Conservation (phyloP, 495 filamentous ascomycete species). For the Xylona heveae region DNA sequence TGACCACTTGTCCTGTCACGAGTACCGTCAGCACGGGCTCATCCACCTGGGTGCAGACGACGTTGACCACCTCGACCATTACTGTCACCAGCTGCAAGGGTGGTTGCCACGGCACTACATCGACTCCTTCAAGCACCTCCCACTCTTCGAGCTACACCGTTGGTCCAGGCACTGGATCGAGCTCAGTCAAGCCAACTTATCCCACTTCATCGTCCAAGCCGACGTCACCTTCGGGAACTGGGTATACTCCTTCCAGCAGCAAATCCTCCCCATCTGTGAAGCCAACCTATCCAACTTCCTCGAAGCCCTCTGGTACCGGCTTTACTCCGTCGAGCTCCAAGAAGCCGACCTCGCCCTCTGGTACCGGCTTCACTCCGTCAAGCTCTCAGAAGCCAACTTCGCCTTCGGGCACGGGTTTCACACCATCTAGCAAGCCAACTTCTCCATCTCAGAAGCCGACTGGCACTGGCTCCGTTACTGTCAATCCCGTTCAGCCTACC, state of each 20-base stretch:
- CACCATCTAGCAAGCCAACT: not conserved
- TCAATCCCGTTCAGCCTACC: not conserved
- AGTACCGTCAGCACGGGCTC: slow-evolving; percentile 2
- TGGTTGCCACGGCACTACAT: slow-evolving; percentile 7
- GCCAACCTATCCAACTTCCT: too few relatives aligned
- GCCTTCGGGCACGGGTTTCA: not conserved
- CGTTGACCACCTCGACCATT: slow-evolving; percentile 9
- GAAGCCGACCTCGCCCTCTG: too few relatives aligned
- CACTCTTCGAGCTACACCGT: not conserved
- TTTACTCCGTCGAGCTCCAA: too few relatives aligned
- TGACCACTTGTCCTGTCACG: slow-evolving; percentile 11
- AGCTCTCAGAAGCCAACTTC: too few relatives aligned
- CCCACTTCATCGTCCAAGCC: not conserved
- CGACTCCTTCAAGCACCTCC: not conserved
- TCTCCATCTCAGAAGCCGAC: not conserved
- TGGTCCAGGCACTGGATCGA: not conserved
- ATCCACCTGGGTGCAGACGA: slow-evolving; percentile 8
- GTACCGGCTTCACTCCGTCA: too few relatives aligned
- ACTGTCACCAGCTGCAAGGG: slow-evolving; percentile 12
- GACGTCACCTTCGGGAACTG: not conserved
- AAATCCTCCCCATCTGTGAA: not conserved
- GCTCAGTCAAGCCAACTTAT: not conserved
- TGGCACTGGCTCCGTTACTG: not conserved
- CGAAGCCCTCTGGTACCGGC: too few relatives aligned
- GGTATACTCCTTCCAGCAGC: too few relatives aligned